phyloP scores from a whole-genome alignment of 1,284 basidiomycete genomes.

The Cryptococcus amylolentus region DNA sequence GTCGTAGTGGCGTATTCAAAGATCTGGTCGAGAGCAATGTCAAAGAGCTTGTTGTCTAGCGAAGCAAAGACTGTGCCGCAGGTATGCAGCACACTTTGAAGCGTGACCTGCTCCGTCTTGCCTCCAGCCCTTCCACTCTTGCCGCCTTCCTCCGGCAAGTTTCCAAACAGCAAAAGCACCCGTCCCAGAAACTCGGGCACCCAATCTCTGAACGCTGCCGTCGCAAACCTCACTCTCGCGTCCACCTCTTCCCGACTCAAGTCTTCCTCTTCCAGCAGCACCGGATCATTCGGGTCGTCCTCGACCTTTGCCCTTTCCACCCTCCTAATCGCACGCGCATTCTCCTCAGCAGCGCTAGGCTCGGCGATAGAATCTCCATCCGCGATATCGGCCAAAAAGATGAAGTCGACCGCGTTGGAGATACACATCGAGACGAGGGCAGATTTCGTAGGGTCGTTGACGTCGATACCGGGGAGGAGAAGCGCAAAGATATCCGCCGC shows the following conservation, averaged over 20 bases:
- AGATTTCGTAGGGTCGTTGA: slow-evolving; percentile 94
- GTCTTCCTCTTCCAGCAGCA: slow-evolving; percentile 38
- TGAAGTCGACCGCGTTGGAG: slow-evolving; percentile 68
- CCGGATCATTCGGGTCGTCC: slow-evolving; percentile 43
- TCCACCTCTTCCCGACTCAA: slow-evolving; percentile 40
- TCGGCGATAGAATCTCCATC: slow-evolving; percentile 28
- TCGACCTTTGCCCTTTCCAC: slow-evolving; percentile 22
- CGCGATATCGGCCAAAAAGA: slow-evolving; percentile 59
- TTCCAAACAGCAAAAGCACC: slow-evolving; percentile 82
- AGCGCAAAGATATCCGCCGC: slow-evolving; percentile 84
- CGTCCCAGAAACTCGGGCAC: slow-evolving; percentile 80
- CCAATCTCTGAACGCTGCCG: slow-evolving; percentile 64
- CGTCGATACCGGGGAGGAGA: slow-evolving; percentile 64
- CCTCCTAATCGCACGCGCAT: slow-evolving; percentile 28
- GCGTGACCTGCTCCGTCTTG: slow-evolving; percentile 46
- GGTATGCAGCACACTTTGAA: slow-evolving; percentile 40
- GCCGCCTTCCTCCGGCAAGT: slow-evolving; percentile 75
- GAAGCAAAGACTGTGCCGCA: slow-evolving; percentile 71
- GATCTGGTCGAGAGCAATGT: slow-evolving; percentile 78
- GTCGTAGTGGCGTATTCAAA: slow-evolving; percentile 76
- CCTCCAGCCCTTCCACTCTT: slow-evolving; percentile 47
- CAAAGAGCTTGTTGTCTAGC: slow-evolving; percentile 81
- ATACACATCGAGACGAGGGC: slow-evolving; percentile 54
- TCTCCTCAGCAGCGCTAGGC: slow-evolving; percentile 10
- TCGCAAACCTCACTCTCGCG: slow-evolving; percentile 37